Evolutionary conservation across 2,329 filamentous ascomycete species (phyloP), one percentile per base, ranked within the genome.

Genomic region (Colletotrichum sublineola): DNA sequence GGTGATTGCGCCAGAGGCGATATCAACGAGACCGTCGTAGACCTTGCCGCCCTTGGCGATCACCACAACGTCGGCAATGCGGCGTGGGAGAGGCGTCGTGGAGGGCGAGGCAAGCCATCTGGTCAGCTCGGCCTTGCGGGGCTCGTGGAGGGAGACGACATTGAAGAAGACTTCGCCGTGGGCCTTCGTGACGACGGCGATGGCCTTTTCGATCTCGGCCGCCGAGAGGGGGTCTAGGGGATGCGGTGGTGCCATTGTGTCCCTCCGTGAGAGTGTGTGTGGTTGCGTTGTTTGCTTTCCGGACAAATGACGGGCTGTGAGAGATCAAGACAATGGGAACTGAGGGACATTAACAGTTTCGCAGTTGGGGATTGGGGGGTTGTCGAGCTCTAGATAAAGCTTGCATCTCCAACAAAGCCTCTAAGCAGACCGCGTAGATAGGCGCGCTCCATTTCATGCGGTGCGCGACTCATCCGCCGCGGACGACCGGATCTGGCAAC

Each of bases 81-180:
- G 89, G 44, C 86, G 82, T 14, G 95, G 95, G 56, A 90, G 86
- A 1, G 90, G 86, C 0, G 86, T 83, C 12, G 85, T 86, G 29
- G 89, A 83, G 0, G 93, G 90, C 70, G 90, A 86, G 61, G 88
- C 90, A 15, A 97, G 83, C 94, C 94, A 97, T 72, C 88, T 89
- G 79, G 91, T 86, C 93, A 97, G 95, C 77, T 94, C 91, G 57
- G 88, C 90, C 86, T 97, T 97, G 75, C 92, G 92, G 61, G 95
- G 95, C 85, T 97, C 95, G 77, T 91, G 92, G 38, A 97, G 85
- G 2, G 94, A 93, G 68, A 97, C 91, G 2, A 95, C 93, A 84
- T 97, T 96, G 88, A 95, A 97, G 81, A 91, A 90, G 71, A 97
- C 87, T 61, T 92, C 86, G 69, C 90, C 86, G 80, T 97, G 87